Evolutionary conservation across 345 rosid genomes (phyloP), one percentile per base, ranked within the genome.

Genomic region (Aquilaria yunnanensis): DNA sequence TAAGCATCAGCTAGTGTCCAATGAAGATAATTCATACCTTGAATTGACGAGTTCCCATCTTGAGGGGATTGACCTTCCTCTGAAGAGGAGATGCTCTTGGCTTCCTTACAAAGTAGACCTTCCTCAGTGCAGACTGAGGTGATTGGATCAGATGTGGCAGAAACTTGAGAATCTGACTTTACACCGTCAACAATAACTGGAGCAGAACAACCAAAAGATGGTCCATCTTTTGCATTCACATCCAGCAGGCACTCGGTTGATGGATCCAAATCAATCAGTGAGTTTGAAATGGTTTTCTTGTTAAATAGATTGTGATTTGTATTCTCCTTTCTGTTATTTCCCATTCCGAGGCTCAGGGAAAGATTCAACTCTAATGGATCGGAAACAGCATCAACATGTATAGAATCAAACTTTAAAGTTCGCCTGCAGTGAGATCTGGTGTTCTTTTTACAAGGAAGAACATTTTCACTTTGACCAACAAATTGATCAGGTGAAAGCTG

Each of bases 241-340:
- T 16, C 23, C 23, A 23, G 23, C 0, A 23, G 23, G 23, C 23
- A 23, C 47, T 73, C 77, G 4, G 7, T 61, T 32, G 75, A 55
- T 41, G 72, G 66, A 64, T 80, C 81, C 69, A 74, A 70, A 76
- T 78, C 72, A 47, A 68, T 66, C 37, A 76, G 61, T 30, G 69
- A 52, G 72, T 2, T 56, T 47, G 65, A 46, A 53, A n/a, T 55
- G 56, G 53, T 56, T 60, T 64, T 65, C 56, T 67, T 61, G 51
- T 54, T 61, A 54, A 70, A 59, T 59, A 55, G 48, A 48, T 34
- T 51, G 60, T 51, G 54, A 31, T 10, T 59, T 49, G 57, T 23
- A 49, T 55, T 67, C 59, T 59, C 59, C 32, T 47, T 48, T 67
- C 45, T 71, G 32, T 53, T 69, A 31, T 60, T 46, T 30, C 64